Percentiles rank a stretch among this genome's conserved stretches.
These are phyloP conservation scores for Phytophthora fragariaefolia DNA, from an alignment of 352 stramenopile genomes.

Conservation along the genomic window DNA sequence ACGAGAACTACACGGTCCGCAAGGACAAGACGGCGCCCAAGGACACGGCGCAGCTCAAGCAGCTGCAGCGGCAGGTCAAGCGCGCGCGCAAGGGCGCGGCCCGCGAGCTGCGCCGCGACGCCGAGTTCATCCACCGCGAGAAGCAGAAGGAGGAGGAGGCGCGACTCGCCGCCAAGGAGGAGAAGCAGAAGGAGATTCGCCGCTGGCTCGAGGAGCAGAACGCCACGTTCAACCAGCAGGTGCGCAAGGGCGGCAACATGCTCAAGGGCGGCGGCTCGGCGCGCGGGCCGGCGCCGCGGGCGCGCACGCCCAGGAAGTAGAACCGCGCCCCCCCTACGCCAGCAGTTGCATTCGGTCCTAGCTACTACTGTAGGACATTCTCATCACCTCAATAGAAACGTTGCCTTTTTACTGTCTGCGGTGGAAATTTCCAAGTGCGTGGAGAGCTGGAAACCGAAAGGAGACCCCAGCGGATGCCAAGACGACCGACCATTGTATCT, in stretches of 20 bases:
- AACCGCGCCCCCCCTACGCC: not conserved
- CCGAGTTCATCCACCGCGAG: constrained; percentile 94
- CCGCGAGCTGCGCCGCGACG: constrained; percentile 94
- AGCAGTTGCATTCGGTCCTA: constrained; percentile 13
- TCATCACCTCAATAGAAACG: constrained; percentile 26
- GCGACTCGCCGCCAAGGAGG: constrained; percentile 80
- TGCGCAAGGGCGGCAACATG: constrained; percentile 94
- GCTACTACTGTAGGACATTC: no score
- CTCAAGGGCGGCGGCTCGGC: constrained; percentile 93
- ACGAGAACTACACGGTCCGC: constrained; percentile 92
- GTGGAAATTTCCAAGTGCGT: no score
- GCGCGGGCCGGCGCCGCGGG: constrained; percentile 61
- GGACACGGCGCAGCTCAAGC: constrained; percentile 88
- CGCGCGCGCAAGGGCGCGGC: constrained; percentile 96
- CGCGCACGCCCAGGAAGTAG: constrained; percentile 60
- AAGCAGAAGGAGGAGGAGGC: constrained; percentile 89
- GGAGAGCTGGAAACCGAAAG: no score
- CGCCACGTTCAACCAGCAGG: constrained; percentile 98
- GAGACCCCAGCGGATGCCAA: no score
- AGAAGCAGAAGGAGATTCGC: constrained; percentile 96
- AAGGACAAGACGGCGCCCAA: constrained; percentile 91
- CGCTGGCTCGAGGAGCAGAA: constrained; percentile 97
- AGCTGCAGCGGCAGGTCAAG: constrained; percentile 96
- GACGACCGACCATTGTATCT: no score
- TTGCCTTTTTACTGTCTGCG: constrained; percentile 25